Evolutionary conservation across 176 grass and related monocot genomes (phyloP).

Genomic region (Rhynchospora tenuis): DNA sequence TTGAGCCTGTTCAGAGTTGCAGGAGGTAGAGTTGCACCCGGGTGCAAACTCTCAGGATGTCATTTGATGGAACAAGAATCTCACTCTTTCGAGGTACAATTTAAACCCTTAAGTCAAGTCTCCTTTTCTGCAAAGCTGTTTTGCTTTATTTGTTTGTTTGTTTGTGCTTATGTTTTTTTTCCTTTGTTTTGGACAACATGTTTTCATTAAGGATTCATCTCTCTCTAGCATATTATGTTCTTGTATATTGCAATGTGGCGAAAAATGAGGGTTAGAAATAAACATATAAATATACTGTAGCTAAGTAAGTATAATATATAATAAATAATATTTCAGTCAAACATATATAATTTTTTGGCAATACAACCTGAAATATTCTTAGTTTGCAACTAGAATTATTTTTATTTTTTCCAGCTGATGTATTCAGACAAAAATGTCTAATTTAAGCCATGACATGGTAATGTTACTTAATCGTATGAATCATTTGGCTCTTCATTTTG

Average conservation of each 20-base stretch:
- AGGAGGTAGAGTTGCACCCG: conserved; percentile 32
- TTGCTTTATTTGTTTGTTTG: conserved; percentile 34
- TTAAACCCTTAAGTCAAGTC: conserved; percentile 8
- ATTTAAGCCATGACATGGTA: neutral
- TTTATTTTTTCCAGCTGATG: neutral
- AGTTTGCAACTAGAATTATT: neutral
- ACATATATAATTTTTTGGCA: neutral
- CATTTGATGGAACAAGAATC: conserved; percentile 55
- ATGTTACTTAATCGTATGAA: neutral
- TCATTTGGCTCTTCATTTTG: neutral
- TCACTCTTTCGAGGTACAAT: conserved; percentile 75
- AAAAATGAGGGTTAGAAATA: neutral
- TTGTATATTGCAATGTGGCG: neutral
- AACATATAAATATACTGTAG: neutral
- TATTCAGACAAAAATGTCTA: neutral
- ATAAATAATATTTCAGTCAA: neutral
- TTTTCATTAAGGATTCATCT: neutral
- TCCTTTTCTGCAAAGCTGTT: conserved; percentile 34
- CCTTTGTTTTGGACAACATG: neutral
- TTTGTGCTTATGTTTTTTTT: conserved; percentile 3
- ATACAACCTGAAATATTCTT: neutral
- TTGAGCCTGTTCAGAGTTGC: conserved; percentile 59
- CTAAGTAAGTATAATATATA: neutral
- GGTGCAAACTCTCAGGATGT: conserved; percentile 42
- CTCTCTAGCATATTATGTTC: neutral